phyloP scores from a whole-genome alignment of 257 asterid genomes.

The Solanum pennellii region DNA sequence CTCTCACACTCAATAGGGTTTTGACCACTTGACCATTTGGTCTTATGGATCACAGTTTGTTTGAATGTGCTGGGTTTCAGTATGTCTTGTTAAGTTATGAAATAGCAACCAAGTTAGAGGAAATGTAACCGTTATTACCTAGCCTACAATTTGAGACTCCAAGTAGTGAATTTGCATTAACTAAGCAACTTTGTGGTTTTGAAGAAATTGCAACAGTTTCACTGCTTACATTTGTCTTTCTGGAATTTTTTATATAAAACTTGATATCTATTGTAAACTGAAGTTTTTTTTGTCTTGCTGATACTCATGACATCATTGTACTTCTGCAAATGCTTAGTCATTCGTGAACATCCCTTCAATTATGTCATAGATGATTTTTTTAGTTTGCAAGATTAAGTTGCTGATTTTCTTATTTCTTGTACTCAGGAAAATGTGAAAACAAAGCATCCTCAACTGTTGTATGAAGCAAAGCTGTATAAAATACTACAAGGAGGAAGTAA shows the following conservation, averaged over 20 bases:
- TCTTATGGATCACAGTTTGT: not conserved
- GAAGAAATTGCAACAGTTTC: not conserved
- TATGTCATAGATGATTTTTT: not conserved
- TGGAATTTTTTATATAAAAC: not conserved
- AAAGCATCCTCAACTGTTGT: slow-evolving; percentile 53
- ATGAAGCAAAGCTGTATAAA: slow-evolving; percentile 58
- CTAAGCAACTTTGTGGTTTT: not conserved
- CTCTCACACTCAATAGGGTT: not conserved
- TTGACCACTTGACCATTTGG: not conserved
- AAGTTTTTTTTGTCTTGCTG: not conserved
- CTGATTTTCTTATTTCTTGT: not conserved
- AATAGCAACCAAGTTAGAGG: not conserved
- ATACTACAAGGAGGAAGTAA: slow-evolving; percentile 67
- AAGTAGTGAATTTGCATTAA: not conserved
- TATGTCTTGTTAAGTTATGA: not conserved
- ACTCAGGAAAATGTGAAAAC: slow-evolving; percentile 59
- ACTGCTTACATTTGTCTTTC: not conserved
- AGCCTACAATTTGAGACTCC: not conserved
- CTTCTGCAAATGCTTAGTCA: not conserved
- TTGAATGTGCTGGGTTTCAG: not conserved
- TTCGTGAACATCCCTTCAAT: not conserved
- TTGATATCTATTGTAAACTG: not conserved
- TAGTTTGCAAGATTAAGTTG: not conserved
- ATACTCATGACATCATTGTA: not conserved
- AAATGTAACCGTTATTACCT: not conserved